Conservation (phyloP, 2,329 filamentous ascomycete species). For the Beauveria varroae region DNA sequence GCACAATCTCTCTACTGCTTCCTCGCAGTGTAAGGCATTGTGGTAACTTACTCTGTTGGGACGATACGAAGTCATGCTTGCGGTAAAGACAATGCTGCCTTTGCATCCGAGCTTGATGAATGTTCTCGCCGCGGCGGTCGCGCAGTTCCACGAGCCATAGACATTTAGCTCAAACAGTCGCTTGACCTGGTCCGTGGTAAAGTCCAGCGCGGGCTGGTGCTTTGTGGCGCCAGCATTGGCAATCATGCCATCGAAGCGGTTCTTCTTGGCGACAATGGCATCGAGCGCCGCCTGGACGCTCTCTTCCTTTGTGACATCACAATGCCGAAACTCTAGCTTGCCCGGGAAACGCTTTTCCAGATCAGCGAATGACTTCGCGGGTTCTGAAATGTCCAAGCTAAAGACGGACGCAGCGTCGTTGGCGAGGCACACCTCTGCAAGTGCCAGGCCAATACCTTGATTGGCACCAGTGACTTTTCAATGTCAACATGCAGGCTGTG, state of each 20-base stretch:
- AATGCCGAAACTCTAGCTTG: constrained; percentile 35
- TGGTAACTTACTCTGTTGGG: constrained; percentile 29
- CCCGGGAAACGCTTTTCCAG: constrained; percentile 34
- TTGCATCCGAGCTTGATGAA: constrained; percentile 27
- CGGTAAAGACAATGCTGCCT: constrained; percentile 36
- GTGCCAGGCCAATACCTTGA: constrained; percentile 37
- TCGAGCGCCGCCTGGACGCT: constrained; percentile 34
- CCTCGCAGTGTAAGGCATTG: neutral
- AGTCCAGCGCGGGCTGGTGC: constrained; percentile 40
- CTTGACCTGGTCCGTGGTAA: constrained; percentile 21
- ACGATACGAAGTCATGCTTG: constrained; percentile 39
- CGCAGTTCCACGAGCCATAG: constrained; percentile 37
- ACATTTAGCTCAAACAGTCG: constrained; percentile 39
- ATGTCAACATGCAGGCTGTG: neutral
- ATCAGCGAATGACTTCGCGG: constrained; percentile 17
- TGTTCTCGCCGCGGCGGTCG: constrained; percentile 34
- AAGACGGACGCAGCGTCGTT: constrained; percentile 30
- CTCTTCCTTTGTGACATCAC: constrained; percentile 36
- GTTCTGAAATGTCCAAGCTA: constrained; percentile 21
- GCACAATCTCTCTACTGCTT: neutral
- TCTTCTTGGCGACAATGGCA: constrained; percentile 28
- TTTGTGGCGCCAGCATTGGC: constrained; percentile 43
- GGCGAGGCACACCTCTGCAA: constrained; percentile 38
- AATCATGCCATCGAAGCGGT: constrained; percentile 39
- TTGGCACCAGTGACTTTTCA: constrained; percentile 33